phyloP scores from a whole-genome alignment of 1,139 yeast genomes.

The Sugiyamaella xylanicola region DNA sequence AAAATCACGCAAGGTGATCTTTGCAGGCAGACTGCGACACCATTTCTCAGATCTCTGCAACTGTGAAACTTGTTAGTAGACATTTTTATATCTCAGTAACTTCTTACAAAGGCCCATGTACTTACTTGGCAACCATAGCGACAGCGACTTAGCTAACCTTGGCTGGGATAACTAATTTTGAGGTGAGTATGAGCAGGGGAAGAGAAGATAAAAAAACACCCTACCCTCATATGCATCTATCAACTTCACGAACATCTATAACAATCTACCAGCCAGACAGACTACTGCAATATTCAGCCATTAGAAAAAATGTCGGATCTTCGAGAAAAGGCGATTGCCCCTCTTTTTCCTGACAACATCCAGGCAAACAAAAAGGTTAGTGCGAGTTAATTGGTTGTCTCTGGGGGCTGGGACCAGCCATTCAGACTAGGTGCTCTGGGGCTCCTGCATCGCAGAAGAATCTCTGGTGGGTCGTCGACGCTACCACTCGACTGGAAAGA shows the following conservation, averaged over 20 bases:
- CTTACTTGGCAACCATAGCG: slow-evolving; percentile 32
- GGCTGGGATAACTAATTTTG: not conserved
- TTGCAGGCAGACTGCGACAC: slow-evolving; percentile 92
- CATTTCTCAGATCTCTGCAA: slow-evolving; percentile 90
- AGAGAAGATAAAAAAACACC: slow-evolving; percentile 3
- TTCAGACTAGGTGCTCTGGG: too few species aligned
- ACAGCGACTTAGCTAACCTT: too few species aligned
- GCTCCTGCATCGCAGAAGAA: too few species aligned
- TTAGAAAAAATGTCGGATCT: slow-evolving; percentile 17
- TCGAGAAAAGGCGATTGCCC: slow-evolving; percentile 27
- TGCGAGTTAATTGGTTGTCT: not conserved
- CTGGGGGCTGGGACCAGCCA: not conserved
- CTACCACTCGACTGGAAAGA: too few species aligned
- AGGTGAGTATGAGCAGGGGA: not conserved
- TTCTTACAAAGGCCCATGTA: not conserved
- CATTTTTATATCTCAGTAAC: too few species aligned
- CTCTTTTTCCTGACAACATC: slow-evolving; percentile 29
- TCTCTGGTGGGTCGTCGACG: too few species aligned
- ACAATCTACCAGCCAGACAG: not conserved
- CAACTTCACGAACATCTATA: slow-evolving; percentile 8
- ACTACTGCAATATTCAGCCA: slow-evolving; percentile 2
- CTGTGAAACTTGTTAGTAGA: too few species aligned
- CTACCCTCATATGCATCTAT: slow-evolving; percentile 8
- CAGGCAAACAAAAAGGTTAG: slow-evolving; percentile 27
- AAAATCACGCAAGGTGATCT: slow-evolving; percentile 95